These are phyloP conservation scores for Entelexis paramagnoliae DNA, from an alignment of 1,139 yeast species.

Conservation along the genomic window DNA sequence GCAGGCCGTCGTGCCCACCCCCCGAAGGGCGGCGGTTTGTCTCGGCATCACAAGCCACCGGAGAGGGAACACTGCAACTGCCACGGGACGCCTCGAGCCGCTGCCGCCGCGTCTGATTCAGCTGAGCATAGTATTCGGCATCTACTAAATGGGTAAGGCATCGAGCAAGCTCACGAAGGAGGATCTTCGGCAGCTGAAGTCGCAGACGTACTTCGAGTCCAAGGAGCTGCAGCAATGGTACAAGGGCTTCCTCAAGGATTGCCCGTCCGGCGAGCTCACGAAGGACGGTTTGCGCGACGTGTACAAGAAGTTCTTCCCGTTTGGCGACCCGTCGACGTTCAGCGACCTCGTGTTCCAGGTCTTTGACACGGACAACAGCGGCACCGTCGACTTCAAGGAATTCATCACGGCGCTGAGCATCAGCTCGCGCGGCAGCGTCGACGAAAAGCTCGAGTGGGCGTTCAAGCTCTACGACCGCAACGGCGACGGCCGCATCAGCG, in stretches of 20 bases:
- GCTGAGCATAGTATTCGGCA: neutral
- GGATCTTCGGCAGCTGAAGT: constrained; percentile 71
- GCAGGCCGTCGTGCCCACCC: neutral
- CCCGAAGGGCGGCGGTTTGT: neutral
- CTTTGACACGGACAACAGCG: constrained; percentile 74
- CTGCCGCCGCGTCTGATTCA: neutral
- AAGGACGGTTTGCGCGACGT: constrained; percentile 84
- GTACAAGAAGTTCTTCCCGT: constrained; percentile 93
- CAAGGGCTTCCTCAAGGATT: constrained; percentile 86
- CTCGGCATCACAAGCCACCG: neutral
- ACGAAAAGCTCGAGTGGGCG: constrained; percentile 74
- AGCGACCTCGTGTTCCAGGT: constrained; percentile 81
- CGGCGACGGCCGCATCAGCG: constrained; percentile 62
- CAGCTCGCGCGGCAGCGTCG: constrained; percentile 78
- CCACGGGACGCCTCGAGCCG: neutral
- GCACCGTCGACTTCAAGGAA: constrained; percentile 82
- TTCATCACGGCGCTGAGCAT: constrained; percentile 81
- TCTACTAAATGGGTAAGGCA: constrained; percentile 70
- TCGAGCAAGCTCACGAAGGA: constrained; percentile 89
- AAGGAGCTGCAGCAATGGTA: constrained; percentile 97
- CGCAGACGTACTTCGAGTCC: constrained; percentile 83
- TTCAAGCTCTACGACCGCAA: constrained; percentile 79
- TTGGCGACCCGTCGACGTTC: constrained; percentile 92
- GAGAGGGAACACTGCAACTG: neutral
- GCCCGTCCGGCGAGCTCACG: constrained; percentile 82